These are phyloP conservation scores for Vigna hirtella DNA, from an alignment of 306 rosid species.

Conservation along the genomic window DNA sequence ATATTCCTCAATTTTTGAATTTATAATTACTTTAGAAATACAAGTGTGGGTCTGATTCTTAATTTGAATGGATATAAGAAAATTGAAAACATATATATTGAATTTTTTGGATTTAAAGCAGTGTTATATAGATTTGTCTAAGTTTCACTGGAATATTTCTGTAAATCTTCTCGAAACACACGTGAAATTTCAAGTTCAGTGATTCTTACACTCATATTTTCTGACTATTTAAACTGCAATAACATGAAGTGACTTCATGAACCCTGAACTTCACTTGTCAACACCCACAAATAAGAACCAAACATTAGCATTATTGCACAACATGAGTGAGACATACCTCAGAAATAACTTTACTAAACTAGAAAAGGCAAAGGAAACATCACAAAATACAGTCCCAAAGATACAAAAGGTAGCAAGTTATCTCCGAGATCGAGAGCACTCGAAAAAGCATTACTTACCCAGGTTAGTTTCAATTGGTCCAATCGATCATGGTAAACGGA, in stretches of 20 bases:
- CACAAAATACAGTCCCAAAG: neutral
- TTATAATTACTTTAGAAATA: too few species aligned
- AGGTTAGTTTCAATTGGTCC: constrained; percentile 27
- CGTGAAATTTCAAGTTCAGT: neutral
- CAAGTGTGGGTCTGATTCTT: too few species aligned
- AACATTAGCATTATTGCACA: neutral
- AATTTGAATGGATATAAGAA: too few species aligned
- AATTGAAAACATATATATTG: too few species aligned
- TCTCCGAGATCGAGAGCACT: neutral
- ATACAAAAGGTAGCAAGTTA: constrained; percentile 10
- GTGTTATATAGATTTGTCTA: too few species aligned
- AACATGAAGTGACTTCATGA: neutral
- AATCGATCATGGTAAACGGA: constrained; percentile 7
- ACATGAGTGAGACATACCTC: neutral
- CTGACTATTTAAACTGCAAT: neutral
- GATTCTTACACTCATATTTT: neutral
- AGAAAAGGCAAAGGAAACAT: neutral
- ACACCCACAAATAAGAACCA: neutral
- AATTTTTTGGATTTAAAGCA: too few species aligned
- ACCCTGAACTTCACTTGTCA: neutral
- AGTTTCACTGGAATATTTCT: too few species aligned
- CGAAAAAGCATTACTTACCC: neutral
- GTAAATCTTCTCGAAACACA: too few species aligned
- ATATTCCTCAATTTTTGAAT: too few species aligned
- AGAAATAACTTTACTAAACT: neutral